These are phyloP conservation scores for Curvularia hawaiiensis DNA, from an alignment of 2,329 filamentous ascomycete genomes.

Conservation along the genomic window DNA sequence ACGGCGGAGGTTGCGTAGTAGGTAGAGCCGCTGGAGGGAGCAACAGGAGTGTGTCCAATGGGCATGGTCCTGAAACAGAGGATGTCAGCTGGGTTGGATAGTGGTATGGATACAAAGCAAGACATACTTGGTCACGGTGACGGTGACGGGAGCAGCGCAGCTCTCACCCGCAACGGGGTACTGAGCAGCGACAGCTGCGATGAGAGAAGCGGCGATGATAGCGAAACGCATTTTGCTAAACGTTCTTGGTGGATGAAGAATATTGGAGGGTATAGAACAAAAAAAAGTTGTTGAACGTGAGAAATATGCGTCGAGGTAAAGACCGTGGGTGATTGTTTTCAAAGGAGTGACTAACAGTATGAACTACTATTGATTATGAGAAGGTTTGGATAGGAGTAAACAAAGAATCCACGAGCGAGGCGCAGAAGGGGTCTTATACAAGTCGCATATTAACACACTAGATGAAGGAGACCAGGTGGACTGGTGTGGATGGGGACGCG, in stretches of 20 bases:
- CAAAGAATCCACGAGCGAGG: neutral
- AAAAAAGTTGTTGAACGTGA: slow-evolving; percentile 12
- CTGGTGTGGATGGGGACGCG: slow-evolving; percentile 10
- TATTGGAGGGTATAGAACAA: slow-evolving; percentile 12
- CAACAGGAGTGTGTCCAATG: slow-evolving; percentile 28
- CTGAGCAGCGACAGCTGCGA: slow-evolving; percentile 33
- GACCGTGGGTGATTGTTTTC: slow-evolving; percentile 17
- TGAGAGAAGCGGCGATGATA: slow-evolving; percentile 32
- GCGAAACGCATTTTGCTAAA: slow-evolving; percentile 41
- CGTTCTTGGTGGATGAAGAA: slow-evolving; percentile 11
- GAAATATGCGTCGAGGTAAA: slow-evolving; percentile 11
- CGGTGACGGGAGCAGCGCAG: slow-evolving; percentile 31
- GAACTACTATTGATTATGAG: slow-evolving; percentile 33
- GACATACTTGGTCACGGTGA: slow-evolving; percentile 40
- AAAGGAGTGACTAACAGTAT: slow-evolving; percentile 41
- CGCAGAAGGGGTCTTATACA: slow-evolving; percentile 23
- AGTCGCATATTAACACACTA: slow-evolving; percentile 19
- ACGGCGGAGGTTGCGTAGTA: slow-evolving; percentile 34
- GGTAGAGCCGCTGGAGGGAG: slow-evolving; percentile 25
- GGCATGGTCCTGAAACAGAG: slow-evolving; percentile 14
- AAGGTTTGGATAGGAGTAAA: slow-evolving; percentile 13
- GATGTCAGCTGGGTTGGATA: slow-evolving; percentile 6
- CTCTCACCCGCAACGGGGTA: slow-evolving; percentile 24
- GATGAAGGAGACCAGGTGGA: slow-evolving; percentile 11
- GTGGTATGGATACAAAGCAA: neutral